phyloP scores from a whole-genome alignment of 176 grass and related monocot genomes.

The Oryza officinalis region DNA sequence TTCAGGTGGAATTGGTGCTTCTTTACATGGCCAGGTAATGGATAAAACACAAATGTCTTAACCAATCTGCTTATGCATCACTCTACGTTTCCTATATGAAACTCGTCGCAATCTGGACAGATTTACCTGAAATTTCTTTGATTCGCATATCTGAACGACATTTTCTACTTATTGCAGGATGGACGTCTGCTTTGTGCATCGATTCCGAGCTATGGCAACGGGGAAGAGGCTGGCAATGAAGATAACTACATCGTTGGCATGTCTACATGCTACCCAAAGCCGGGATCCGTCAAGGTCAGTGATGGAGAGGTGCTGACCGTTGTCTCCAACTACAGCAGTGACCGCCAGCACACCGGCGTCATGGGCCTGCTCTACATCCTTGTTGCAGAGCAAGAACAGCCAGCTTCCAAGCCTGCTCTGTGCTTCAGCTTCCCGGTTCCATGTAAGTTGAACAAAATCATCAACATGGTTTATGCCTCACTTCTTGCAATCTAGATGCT shows the following conservation, averaged over 20 bases:
- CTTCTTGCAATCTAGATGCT: neutral
- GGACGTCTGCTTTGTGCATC: conserved; percentile 76
- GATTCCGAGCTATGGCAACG: conserved; percentile 56
- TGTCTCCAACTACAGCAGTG: conserved; percentile 82
- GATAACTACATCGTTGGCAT: conserved; percentile 84
- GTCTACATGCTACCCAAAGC: conserved; percentile 75
- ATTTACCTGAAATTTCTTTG: neutral
- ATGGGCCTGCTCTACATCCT: conserved; percentile 95
- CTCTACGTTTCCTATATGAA: neutral
- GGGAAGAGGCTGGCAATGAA: conserved; percentile 72
- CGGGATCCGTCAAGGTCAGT: conserved; percentile 53
- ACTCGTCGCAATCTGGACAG: neutral
- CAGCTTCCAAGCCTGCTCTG: conserved; percentile 13
- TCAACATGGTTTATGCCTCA: neutral
- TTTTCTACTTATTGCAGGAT: conserved; percentile 43
- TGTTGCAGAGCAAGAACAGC: conserved; percentile 51
- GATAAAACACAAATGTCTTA: neutral
- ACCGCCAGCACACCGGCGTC: conserved; percentile 61
- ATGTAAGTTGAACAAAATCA: conserved; percentile 41
- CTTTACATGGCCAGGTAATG: conserved; percentile 63
- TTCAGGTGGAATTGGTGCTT: conserved; percentile 57
- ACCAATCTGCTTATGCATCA: neutral
- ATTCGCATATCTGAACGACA: neutral
- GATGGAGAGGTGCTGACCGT: conserved; percentile 72
- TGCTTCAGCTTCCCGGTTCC: conserved; percentile 46